Base-by-base conservation (phyloP, 306 rosid species). In the Glycyrrhiza uralensis region DNA sequence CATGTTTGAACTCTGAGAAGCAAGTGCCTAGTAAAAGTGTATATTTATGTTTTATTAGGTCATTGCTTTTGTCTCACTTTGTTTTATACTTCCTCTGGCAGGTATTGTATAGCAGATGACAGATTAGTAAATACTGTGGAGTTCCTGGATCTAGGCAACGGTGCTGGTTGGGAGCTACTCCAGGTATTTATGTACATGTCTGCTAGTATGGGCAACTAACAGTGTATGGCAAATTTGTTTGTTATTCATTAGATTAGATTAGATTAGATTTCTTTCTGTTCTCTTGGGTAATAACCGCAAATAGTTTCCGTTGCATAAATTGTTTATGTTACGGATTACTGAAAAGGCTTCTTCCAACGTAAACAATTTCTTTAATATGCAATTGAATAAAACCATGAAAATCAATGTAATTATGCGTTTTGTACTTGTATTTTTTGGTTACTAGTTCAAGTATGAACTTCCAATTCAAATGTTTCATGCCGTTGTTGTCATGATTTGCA, bases 151-250 rank as follows among this genome's bases (percentile, higher is more conserved):
- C 84, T 88, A 45, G 87, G 88, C 55, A 75, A 86, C 75, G 84
- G 98, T 60, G 97, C 98, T 63, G 98, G 98, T 20, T 93, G 97
- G 98, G 92, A 93, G 83, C 79, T 93, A 68, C 98, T 93, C 72
- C 93, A 93, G 96, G 98, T 93, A 64, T 75, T 64, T 56, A 15
- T n/a, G 20, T 50, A 41, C 47, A 12, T 44, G 55, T 57, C 13
- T 64, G 0, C 24, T 52, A 6, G 62, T 18, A 29, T 22, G 19
- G 26, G 35, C 1, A 68, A 68, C 69, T 50, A 51, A 26, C 13
- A 4, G 11, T 63, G 50, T 42, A 29, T 52, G 36, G 17, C 49
- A n/a, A n/a, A n/a, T n/a, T n/a, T n/a, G n/a, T n/a, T n/a, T n/a
- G n/a, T n/a, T n/a, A n/a, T n/a, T n/a, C n/a, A n/a, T n/a, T n/a